Evolutionary conservation across 352 stramenopile species (phyloP), one percentile per base, ranked within the genome.

Genomic region (Phytophthora rubi): DNA sequence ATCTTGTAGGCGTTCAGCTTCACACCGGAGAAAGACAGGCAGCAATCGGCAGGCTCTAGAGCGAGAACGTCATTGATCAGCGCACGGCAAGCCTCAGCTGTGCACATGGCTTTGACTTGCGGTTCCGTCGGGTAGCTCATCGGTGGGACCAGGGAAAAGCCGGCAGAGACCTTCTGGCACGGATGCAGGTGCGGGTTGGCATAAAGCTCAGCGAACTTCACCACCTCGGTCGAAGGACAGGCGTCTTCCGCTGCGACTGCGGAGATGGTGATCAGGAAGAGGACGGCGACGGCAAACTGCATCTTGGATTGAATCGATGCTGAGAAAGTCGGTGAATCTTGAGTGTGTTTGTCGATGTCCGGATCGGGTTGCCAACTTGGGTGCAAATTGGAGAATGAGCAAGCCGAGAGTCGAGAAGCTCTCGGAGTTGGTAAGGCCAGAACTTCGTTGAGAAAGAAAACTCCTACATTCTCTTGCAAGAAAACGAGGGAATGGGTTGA

Each of bases 351-450:
- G 59, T 51, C 3, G 35, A 28, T 55, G 26, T 68, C 44, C 64
- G 37, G 39, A 45, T 16, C 45, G 57, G 45, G 12, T 45, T 75
- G 57, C 57, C 30, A 66, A 58, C 45, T 75, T 68, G 66, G 26
- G 49, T 49, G 66, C 37, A 71, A 75, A 71, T 70, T 78, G 71
- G 44, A 73, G 56, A 78, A 65, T 78, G 71, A 75, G 35, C 49
- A 52, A 33, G 28, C 4, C 2, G 8, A 8, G 42, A 57, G 28
- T 32, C n/a, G 45, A 47, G 21, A 53, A 59, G 21, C 45, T 48
- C 9, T 68, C 33, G 23, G 15, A 21, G 45, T 26, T 26, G 23
- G 23, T 26, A 26, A 1, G 23, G 23, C 23, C 23, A 21, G 42
- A 21, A 48, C 28, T 45, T 21, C 12, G 48, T 44, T 37, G 30